Evolutionary conservation across 805 yeast species (phyloP), one percentile per base, ranked within the genome.

Genomic region (Brettanomyces nanus): DNA sequence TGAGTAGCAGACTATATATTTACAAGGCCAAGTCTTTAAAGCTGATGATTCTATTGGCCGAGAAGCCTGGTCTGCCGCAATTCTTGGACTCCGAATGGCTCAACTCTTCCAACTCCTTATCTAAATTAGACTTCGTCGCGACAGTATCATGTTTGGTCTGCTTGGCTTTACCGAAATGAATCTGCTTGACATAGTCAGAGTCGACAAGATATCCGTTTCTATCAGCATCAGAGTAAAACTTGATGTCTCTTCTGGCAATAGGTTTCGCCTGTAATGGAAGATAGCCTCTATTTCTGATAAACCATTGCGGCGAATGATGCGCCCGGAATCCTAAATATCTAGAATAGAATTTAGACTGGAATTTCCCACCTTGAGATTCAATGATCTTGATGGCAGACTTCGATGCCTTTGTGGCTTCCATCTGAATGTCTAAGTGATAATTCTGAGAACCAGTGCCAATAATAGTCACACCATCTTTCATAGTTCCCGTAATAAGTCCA

Each of bases 201-300:
- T 39, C 51, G 13, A 43, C 46, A 21, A 87, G 62, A 55, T 85
- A 90, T 6, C 98, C 98, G 47, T 86, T 73, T 53, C 76, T 77
- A 27, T 68, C 77, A 2, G 72, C 70, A 55, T 77, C 71, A 35
- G 86, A 75, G 63, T 92, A 90, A 60, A 69, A 85, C 41, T 75
- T 76, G 40, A 90, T 78, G 53, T 82, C 86, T 61, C 85, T 81
- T 62, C 84, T 76, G 49, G 75, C 77, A 6, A 80, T 81, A 11
- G 98, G 98, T 59, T 87, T 76, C 1, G 97, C 87, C 37, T 75
- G 78, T 46, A 85, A 58, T 32, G 97, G 97, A 13, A 89, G 58
- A 46, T 86, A 76, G 14, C 94, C 95, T 53, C 77, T 79, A 51
- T 71, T 81, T 45, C 68, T 59, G 34, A 83, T 57, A 49, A 79